Evolutionary conservation across 768 basidiomycete genomes (phyloP).

Genomic region (Mycena metata): DNA sequence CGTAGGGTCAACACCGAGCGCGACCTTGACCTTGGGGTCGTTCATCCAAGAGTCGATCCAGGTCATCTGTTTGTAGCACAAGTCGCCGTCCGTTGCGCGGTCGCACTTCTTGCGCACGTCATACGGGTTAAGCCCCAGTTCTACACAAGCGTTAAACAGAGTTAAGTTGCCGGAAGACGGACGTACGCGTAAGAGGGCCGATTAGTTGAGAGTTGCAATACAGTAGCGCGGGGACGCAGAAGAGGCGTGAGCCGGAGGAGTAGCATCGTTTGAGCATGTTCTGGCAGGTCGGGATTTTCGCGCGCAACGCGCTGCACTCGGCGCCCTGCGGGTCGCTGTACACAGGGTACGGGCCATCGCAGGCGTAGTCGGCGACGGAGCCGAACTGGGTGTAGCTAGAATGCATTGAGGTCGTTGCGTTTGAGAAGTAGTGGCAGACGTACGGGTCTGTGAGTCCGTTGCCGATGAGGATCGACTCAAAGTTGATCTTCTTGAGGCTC

Average conservation of each 20-base stretch:
- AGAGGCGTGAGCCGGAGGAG: slow-evolving; percentile 66
- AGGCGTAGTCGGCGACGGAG: slow-evolving; percentile 85
- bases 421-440: background rate
- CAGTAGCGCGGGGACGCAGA: slow-evolving; percentile 79
- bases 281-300: slow-evolving; percentile 82
- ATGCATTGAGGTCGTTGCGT: background rate
- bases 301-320: slow-evolving; percentile 71
- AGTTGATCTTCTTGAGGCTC: slow-evolving; percentile 78
- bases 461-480: slow-evolving; percentile 86
- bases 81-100: slow-evolving; percentile 71
- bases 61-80: slow-evolving; percentile 84
- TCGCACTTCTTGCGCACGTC: slow-evolving; percentile 88
- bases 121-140: slow-evolving; percentile 88
- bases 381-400: slow-evolving; percentile 74
- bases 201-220: slow-evolving; percentile 87
- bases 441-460: slow-evolving; percentile 90
- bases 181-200: slow-evolving; percentile 77
- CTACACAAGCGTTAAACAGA: slow-evolving; percentile 48
- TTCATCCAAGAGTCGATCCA: slow-evolving; percentile 96
- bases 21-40: slow-evolving; percentile 78
- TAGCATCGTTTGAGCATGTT: slow-evolving; percentile 81
- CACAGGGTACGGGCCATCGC: slow-evolving; percentile 85
- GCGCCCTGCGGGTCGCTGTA: slow-evolving; percentile 79
- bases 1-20: slow-evolving; percentile 77
- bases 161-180: slow-evolving; percentile 6